Evolutionary conservation across 495 filamentous ascomycete species (phyloP), one percentile per base, ranked within the genome.

Genomic region (Achaetomiella virescens): DNA sequence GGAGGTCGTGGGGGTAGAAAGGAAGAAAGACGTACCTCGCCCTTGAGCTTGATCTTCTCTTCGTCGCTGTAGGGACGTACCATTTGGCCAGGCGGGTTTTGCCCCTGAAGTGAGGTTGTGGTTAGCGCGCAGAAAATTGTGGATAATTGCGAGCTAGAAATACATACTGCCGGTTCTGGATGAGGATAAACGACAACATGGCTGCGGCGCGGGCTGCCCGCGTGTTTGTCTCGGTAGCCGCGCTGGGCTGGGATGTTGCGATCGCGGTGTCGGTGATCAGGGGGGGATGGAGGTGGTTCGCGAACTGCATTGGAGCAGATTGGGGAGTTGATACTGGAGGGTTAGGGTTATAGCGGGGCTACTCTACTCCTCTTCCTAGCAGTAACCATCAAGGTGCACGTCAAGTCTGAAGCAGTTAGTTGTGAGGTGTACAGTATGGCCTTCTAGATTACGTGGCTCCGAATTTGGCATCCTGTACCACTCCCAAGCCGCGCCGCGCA

Each of bases 41-140:
- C 90, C 68, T 98, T 97, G 54, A 98, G 76, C 70, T 92, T 93
- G 63, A 96, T 84, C 78, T 96, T 96, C 69, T 96, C 90, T 70
- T 95, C 91, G 77, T 96, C 91, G 75, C 83, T 91, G 80, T 97
- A 97, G 41, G 91, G 59, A 89, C 87, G 76, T 98, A 98, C 91
- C 91, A 98, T 77, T 98, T 98, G 52, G 93, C 93, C 51, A 98
- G 84, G 35, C 93, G 88, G 63, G 93, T 98, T 77, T 98, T 98
- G 73, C 93, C 93, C 82, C 93, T 97, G 72, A n/a, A n/a, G 54
- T 52, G 43, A 21, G 11, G 24, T 31, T 22, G 27, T 3, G 35
- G 8, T 31, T 31, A 9, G 27, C 35, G 3, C 31, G 24, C 12
- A 31, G 25, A 14, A 1, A 25, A 25, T 50, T 29, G 33, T 20